Conservation (phyloP, 2,329 filamentous ascomycete species). For the Arthroderma sp. region DNA sequence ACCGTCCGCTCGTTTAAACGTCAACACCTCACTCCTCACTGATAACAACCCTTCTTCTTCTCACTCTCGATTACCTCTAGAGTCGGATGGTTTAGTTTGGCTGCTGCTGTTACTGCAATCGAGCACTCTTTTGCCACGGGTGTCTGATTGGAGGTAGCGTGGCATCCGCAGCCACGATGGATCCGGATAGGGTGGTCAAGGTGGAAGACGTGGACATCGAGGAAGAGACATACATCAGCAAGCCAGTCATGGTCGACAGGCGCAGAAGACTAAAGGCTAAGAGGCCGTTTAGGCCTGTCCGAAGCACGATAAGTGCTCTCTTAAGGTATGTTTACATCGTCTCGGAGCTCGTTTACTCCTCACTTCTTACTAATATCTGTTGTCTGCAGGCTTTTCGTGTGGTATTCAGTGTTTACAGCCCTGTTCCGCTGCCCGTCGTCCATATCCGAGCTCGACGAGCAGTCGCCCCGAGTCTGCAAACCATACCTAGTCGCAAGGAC, state of each 20-base stretch:
- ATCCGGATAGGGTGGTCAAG: background rate
- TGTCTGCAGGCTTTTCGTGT: constrained; percentile 56
- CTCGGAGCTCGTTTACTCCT: too few species aligned
- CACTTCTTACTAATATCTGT: background rate
- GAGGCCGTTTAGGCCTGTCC: background rate
- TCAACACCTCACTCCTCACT: background rate
- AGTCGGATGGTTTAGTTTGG: background rate
- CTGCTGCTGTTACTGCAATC: background rate
- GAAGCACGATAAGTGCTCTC: background rate
- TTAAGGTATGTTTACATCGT: background rate
- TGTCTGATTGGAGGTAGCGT: background rate
- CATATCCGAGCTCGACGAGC: constrained; percentile 53
- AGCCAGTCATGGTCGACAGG: background rate
- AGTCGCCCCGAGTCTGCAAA: constrained; percentile 67
- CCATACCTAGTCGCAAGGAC: constrained; percentile 59
- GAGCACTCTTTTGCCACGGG: background rate
- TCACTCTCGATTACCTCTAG: background rate
- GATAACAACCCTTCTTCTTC: background rate
- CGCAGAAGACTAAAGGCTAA: background rate
- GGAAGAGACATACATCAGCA: background rate
- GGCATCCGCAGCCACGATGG: background rate
- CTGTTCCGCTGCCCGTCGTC: constrained; percentile 70
- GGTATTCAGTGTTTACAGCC: constrained; percentile 73
- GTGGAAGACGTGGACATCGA: background rate
- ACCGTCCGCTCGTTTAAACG: background rate